Evolutionary conservation across 768 basidiomycete genomes (phyloP), one percentile per base, ranked within the genome.

Genomic region (Thelephora ganbajun): DNA sequence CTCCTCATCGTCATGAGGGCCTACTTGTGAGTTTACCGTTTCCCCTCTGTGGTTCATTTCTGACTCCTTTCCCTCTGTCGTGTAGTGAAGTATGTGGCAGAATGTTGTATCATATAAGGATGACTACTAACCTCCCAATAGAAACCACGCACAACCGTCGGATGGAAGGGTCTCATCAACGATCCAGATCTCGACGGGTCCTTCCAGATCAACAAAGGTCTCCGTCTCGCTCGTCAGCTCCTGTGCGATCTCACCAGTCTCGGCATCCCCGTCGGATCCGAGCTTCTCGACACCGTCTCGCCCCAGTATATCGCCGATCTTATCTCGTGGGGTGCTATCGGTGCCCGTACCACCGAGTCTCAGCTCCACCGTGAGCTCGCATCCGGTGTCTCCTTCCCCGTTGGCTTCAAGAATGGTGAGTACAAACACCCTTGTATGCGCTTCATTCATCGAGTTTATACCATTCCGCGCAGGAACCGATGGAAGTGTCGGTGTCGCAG

Each of bases 301-400:
- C 92, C 91, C 2, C 91, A 90, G 60, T 90, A 79, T 69, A 77
- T 89, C 36, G 72, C 83, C 33, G 87, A 89, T 59, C 73, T 90
- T 35, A 78, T 80, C 51, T 84, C 83, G 47, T 94, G 91, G 91
- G 91, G 90, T 36, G 91, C 94, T 6, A 98, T 99, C 53, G 94
- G 96, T 20, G 96, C 96, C 1, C 76, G 96, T 46, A 98, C 96
- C 1, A 99, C 96, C 34, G 96, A 99, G 64, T 89, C 86, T 2
- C 94, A 98, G 65, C 79, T 99, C 6, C 96, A 98, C 60, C 82
- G 96, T 50, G 96, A 97, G 64, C 82, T 97, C 41, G 92, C 91
- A 4, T 91, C 86, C 3, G 94, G 93, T 59, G 83, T 88, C 20
- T 96, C 93, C 45, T 98, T 96, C 81, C 93, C 96, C 18, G 90